These are phyloP conservation scores for Mucor circinelloides DNA, from an alignment of 371 early-diverging fungal species.

Conservation along the genomic window DNA sequence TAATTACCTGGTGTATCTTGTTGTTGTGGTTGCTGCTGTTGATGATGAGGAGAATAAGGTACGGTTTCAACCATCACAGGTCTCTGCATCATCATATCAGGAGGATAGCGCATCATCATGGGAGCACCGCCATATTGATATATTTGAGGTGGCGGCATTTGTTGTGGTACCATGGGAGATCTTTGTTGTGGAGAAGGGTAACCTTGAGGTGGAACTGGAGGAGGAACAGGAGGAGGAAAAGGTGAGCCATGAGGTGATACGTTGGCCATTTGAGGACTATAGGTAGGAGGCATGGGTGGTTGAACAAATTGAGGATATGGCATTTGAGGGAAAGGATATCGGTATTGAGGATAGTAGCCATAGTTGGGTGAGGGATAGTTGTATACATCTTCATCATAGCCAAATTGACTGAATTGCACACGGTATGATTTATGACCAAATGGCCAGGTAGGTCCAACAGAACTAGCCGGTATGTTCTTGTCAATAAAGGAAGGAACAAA, in stretches of 20 bases:
- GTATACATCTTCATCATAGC: slow-evolving; percentile 39
- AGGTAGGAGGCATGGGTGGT: slow-evolving; percentile 45
- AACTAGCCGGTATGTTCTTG: slow-evolving; percentile 28
- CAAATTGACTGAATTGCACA: slow-evolving; percentile 42
- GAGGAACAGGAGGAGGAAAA: slow-evolving; percentile 22
- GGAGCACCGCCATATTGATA: slow-evolving; percentile 58
- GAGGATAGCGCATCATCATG: slow-evolving; percentile 59
- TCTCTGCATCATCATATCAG: slow-evolving; percentile 52
- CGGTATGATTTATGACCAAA: slow-evolving; percentile 49
- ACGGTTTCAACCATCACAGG: slow-evolving; percentile 39
- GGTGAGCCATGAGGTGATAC: slow-evolving; percentile 51
- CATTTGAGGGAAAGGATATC: slow-evolving; percentile 50
- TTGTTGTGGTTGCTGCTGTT: slow-evolving; percentile 1
- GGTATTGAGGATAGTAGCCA: slow-evolving; percentile 51
- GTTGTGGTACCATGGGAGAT: slow-evolving; percentile 55
- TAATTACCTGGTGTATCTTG: slow-evolving; percentile 9
- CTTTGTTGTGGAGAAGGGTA: slow-evolving; percentile 51
- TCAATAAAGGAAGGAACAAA: slow-evolving; percentile 38
- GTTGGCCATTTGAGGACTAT: slow-evolving; percentile 51
- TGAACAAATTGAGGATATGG: slow-evolving; percentile 54
- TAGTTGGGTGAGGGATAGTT: slow-evolving; percentile 45
- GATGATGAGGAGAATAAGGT: slow-evolving; percentile 27
- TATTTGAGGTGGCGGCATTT: slow-evolving; percentile 52
- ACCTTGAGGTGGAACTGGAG: slow-evolving; percentile 21
- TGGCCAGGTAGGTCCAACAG: slow-evolving; percentile 59